Evolutionary conservation across 23 red algal genomes (phyloP).

Genomic region (Gracilariopsis chorda): DNA sequence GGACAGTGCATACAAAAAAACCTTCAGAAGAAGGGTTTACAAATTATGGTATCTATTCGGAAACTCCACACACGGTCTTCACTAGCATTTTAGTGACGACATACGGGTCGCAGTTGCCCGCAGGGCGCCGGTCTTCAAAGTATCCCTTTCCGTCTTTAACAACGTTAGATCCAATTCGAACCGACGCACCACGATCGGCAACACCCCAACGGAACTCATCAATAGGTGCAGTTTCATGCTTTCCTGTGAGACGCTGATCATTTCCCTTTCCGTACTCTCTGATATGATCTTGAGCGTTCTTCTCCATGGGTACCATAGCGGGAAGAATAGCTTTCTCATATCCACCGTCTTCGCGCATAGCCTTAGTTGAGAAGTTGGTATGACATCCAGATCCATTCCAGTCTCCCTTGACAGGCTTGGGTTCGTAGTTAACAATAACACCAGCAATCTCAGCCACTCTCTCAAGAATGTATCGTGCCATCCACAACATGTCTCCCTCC

Average conservation of each 20-base stretch:
- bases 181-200: slow-evolving; percentile 89
- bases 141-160: slow-evolving; percentile 87
- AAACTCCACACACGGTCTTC: slow-evolving; percentile 81
- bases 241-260: slow-evolving; percentile 85
- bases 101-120: slow-evolving; percentile 93
- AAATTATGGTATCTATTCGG: slow-evolving; percentile 8
- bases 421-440: slow-evolving; percentile 62
- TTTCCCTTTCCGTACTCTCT: slow-evolving; percentile 91
- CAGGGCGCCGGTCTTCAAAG: slow-evolving; percentile 97
- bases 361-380: slow-evolving; percentile 97
- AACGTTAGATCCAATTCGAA: slow-evolving; percentile 76
- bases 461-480: slow-evolving; percentile 93
- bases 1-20: neutral
- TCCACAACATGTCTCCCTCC: slow-evolving; percentile 92
- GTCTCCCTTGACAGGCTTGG: slow-evolving; percentile 93
- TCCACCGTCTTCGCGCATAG: slow-evolving; percentile 91
- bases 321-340: slow-evolving; percentile 79
- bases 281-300: slow-evolving; percentile 91
- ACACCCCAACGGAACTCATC: slow-evolving; percentile 84
- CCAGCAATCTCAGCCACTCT: slow-evolving; percentile 85
- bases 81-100: slow-evolving; percentile 91
- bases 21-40: neutral
- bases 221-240: slow-evolving; percentile 90
- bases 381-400: slow-evolving; percentile 99
- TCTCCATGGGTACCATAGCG: slow-evolving; percentile 65